Evolutionary conservation across 495 filamentous ascomycete genomes (phyloP).

Genomic region (Pyrenula massariospora): DNA sequence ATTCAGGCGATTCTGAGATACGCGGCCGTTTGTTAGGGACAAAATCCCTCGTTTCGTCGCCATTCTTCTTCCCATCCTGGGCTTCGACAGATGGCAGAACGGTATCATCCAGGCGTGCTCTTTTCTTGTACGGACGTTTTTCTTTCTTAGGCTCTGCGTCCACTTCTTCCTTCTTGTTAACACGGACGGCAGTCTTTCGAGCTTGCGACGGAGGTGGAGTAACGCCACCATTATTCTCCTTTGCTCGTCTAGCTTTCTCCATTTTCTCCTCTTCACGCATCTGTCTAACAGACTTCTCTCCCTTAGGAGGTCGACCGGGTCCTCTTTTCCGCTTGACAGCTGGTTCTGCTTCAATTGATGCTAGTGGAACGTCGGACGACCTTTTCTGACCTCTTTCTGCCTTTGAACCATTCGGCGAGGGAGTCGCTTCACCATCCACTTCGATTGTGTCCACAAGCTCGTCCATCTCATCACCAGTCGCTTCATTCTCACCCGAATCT

Average conservation of each 20-base stretch:
- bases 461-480: neutral
- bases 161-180: slow-evolving; percentile 20
- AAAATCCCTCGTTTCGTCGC: slow-evolving; percentile 20
- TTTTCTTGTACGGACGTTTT: slow-evolving; percentile 70
- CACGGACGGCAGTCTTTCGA: slow-evolving; percentile 51
- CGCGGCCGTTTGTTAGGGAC: slow-evolving; percentile 42
- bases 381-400: slow-evolving; percentile 10
- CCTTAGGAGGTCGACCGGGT: slow-evolving; percentile 80
- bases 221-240: slow-evolving; percentile 32
- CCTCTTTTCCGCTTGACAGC: slow-evolving; percentile 33
- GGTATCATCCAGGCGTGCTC: slow-evolving; percentile 49
- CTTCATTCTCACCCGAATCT: neutral
- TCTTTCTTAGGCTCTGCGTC: slow-evolving; percentile 50
- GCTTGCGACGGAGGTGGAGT: slow-evolving; percentile 28
- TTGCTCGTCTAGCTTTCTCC: slow-evolving; percentile 40
- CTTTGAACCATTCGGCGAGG: slow-evolving; percentile 1
- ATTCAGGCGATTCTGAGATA: slow-evolving; percentile 55
- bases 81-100: slow-evolving; percentile 33
- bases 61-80: slow-evolving; percentile 16
- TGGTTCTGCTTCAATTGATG: neutral
- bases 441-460: neutral
- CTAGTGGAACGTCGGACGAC: neutral
- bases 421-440: neutral
- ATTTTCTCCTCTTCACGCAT: slow-evolving; percentile 57
- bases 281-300: slow-evolving; percentile 54